Conservation (phyloP, 768 basidiomycete species). For the Psilocybe subaeruginosa region DNA sequence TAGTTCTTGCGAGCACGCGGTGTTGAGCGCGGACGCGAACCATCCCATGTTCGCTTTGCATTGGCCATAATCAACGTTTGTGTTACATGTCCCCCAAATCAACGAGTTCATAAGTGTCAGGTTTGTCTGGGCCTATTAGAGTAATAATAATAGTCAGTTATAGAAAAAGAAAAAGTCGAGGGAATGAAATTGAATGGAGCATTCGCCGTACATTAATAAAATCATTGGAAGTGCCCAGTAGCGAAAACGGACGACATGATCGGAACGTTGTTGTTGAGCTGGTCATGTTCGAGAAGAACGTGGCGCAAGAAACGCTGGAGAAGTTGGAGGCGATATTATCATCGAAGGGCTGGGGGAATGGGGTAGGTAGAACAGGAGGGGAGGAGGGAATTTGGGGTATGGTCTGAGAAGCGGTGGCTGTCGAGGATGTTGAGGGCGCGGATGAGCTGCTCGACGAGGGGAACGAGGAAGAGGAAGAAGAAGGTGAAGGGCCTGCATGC, state of each 20-base stretch:
- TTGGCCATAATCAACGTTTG: slow-evolving; percentile 43
- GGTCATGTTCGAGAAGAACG: slow-evolving; percentile 81
- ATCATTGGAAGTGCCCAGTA: slow-evolving; percentile 54
- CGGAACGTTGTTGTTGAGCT: slow-evolving; percentile 52
- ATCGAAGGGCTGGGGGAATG: slow-evolving; percentile 81
- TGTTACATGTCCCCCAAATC: slow-evolving; percentile 84
- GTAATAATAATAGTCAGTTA: slow-evolving; percentile 22
- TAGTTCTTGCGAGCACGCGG: slow-evolving; percentile 61
- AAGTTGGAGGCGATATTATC: slow-evolving; percentile 66
- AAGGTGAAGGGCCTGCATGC: slow-evolving; percentile 9
- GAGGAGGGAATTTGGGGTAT: slow-evolving; percentile 53
- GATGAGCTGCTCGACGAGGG: slow-evolving; percentile 19
- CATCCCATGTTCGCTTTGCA: slow-evolving; percentile 72
- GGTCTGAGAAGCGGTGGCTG: slow-evolving; percentile 26
- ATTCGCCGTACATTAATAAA: slow-evolving; percentile 55
- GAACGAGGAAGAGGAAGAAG: not conserved
- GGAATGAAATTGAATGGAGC: not conserved
- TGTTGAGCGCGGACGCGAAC: slow-evolving; percentile 53
- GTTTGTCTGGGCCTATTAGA: slow-evolving; percentile 62
- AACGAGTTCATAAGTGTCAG: slow-evolving; percentile 64
- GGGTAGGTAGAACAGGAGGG: slow-evolving; percentile 63
- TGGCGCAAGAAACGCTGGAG: slow-evolving; percentile 61
- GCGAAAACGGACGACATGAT: slow-evolving; percentile 76
- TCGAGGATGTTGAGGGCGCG: slow-evolving; percentile 19
- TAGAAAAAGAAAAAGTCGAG: not conserved